Evolutionary conservation across 331 rosid species (phyloP).

Genomic region (Rhamnella rubrinervis): DNA sequence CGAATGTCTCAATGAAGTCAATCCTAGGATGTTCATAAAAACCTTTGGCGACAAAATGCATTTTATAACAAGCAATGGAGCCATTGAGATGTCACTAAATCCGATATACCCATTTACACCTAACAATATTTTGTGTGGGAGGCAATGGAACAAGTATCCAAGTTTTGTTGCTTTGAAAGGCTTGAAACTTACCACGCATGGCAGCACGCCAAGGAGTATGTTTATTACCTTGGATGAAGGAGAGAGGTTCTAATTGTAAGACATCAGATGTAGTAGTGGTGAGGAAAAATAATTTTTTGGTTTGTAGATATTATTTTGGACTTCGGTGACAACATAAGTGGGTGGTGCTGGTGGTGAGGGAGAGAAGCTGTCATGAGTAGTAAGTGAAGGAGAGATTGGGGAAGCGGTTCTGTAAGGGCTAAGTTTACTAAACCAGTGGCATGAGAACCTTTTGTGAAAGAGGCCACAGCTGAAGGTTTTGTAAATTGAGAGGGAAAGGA

Average conservation of each 20-base stretch:
- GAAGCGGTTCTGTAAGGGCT: no score
- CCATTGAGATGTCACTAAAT: not conserved
- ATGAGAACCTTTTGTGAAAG: no score
- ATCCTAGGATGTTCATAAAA: not conserved
- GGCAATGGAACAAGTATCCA: not conserved
- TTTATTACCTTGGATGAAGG: not conserved
- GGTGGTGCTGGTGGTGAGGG: no score
- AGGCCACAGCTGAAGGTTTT: no score
- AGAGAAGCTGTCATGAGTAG: no score
- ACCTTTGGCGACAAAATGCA: not conserved
- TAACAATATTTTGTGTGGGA: not conserved
- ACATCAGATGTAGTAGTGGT: no score
- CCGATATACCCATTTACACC: not conserved
- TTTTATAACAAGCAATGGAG: not conserved
- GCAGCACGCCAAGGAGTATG: not conserved
- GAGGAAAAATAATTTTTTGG: no score
- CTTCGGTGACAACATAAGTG: no score
- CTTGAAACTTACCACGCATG: not conserved
- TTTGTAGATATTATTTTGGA: no score
- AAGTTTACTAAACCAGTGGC: no score
- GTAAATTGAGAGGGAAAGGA: not conserved
- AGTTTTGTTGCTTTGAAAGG: not conserved
- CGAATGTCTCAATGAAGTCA: not conserved
- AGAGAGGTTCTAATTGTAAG: not conserved
- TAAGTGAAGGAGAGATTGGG: no score